Base-by-base conservation (phyloP, 306 rosid genomes). In the Medicago ruthenica region DNA sequence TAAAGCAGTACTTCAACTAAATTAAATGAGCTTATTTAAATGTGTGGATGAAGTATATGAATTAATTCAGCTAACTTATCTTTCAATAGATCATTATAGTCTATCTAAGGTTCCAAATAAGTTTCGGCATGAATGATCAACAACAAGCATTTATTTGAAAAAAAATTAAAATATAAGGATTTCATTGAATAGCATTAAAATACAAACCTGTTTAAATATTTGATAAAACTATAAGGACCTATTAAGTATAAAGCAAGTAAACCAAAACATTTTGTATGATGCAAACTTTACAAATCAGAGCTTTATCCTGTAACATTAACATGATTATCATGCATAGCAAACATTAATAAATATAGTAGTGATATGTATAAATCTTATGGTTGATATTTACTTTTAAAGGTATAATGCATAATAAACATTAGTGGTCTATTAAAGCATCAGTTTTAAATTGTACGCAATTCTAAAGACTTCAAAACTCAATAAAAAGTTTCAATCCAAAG, bases 281-380 rank as follows among this genome's bases (percentile, higher is more conserved):
- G 18, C 27, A 53, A 17, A 53, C 60, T 17, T 53, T 17, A 53
- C 13, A 53, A 8, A 17, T 8, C 60, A 53, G 16, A 53, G 13
- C 60, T 53, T 9, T 16, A 17, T 53, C 27, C 11, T 16, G 22
- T 16, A 16, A 51, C 16, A 51, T 51, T 14, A 14, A 51, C 22
- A 51, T 16, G 58, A 51, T 7, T 51, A 51, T 7, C 3, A 18
- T 53, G 60, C 13, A 53, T 53, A 17, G 24, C 27, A 17, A 17
- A 17, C 60, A 53, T 53, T 8, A 53, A 48, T 48, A 48, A 17
- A 53, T 17, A 17, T 53, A 53, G 60, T 17, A 53, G 60, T 34
- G 67, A 14, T 61, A 61, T 5, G 67, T 61, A 61, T 18, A 61
- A 61, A 61, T 7, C 67, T 61, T 31, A 27, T 61, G 40, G 44